These are phyloP conservation scores for Mycena indigotica DNA, from an alignment of 768 basidiomycete species.

Conservation along the genomic window DNA sequence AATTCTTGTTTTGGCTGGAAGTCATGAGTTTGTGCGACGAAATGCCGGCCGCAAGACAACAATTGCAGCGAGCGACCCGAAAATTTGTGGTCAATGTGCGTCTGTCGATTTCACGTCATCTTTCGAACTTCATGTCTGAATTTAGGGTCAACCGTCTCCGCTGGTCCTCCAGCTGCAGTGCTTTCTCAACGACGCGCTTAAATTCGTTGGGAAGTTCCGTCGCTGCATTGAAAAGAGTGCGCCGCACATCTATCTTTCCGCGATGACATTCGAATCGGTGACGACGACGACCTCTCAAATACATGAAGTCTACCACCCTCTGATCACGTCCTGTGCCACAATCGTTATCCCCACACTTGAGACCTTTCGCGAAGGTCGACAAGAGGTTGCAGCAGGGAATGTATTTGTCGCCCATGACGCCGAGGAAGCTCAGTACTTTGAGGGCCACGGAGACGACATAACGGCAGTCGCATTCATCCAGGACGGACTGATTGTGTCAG, in stretches of 20 bases:
- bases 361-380: slow-evolving; percentile 1
- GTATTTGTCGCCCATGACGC: neutral
- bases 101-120: no score
- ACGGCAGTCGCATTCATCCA: neutral
- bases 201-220: slow-evolving; percentile 9
- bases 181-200: slow-evolving; percentile 1
- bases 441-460: slow-evolving; percentile 14
- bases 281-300: slow-evolving; percentile 1
- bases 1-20: slow-evolving; percentile 20
- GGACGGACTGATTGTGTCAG: slow-evolving; percentile 9
- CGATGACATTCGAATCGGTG: slow-evolving; percentile 4
- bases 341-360: slow-evolving; percentile 5
- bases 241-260: slow-evolving; percentile 19
- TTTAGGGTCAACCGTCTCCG: no score
- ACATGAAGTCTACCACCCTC: slow-evolving; percentile 4
- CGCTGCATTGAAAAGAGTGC: slow-evolving; percentile 17
- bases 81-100: no score
- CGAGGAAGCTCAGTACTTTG: neutral
- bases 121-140: no score
- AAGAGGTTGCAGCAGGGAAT: neutral
- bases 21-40: slow-evolving; percentile 3
- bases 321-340: neutral
- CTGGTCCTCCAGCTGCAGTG: neutral
- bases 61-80: neutral
- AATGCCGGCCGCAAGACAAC: neutral